Conservation (phyloP, 129 eudicot species). For the Flaveria robusta region DNA sequence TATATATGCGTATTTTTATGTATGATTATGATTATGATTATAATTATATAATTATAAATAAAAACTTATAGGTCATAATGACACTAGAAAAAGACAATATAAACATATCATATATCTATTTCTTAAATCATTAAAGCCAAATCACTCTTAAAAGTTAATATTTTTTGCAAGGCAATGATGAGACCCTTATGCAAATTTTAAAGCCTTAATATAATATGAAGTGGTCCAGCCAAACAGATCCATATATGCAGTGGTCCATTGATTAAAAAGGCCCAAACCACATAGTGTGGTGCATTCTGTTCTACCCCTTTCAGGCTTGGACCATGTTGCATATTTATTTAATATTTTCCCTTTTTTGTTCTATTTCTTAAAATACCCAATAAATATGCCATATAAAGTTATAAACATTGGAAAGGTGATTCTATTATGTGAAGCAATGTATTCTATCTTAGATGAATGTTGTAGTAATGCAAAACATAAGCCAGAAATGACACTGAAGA, state of each 20-base stretch:
- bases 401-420: background rate
- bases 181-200: slow-evolving; percentile 35
- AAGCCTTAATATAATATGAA: slow-evolving; percentile 32
- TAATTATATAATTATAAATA: background rate
- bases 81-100: slow-evolving; percentile 17
- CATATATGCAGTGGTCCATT: slow-evolving; percentile 32
- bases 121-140: slow-evolving; percentile 25
- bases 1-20: no score
- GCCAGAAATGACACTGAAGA: background rate
- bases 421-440: background rate
- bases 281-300: background rate
- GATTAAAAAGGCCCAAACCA: slow-evolving; percentile 39
- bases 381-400: background rate
- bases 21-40: background rate
- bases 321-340: slow-evolving; percentile 13
- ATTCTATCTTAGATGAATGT: background rate
- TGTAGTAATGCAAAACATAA: background rate
- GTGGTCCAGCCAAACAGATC: slow-evolving; percentile 40
- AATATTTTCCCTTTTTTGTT: background rate
- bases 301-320: slow-evolving; percentile 8
- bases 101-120: slow-evolving; percentile 6
- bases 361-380: background rate
- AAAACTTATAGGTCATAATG: slow-evolving; percentile 9
- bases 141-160: slow-evolving; percentile 14
- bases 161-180: slow-evolving; percentile 32